phyloP scores from a whole-genome alignment of 345 rosid genomes.

The Sisymbrium irio region DNA sequence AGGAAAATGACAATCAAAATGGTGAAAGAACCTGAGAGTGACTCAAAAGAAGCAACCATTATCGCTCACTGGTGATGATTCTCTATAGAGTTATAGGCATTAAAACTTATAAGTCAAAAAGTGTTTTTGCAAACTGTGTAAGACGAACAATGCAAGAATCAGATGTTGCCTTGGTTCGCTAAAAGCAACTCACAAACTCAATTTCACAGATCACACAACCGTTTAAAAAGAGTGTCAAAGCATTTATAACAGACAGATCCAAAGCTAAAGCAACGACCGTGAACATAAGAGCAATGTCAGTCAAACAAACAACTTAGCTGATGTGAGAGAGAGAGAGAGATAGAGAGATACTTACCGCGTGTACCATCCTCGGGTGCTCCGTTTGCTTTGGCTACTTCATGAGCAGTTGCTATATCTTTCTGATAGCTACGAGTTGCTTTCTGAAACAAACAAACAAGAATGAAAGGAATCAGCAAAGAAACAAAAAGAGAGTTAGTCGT shows the following conservation, averaged over 20 bases:
- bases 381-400: constrained; percentile 61
- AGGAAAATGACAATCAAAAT: constrained; percentile 14
- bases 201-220: neutral
- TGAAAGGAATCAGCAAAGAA: too few species aligned
- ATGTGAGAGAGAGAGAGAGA: neutral
- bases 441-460: constrained; percentile 32
- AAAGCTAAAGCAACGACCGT: constrained; percentile 1
- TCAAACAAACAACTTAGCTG: neutral
- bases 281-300: neutral
- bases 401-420: constrained; percentile 67
- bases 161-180: neutral
- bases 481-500: too few species aligned
- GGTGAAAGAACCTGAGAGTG: constrained; percentile 30
- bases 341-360: constrained; percentile 45
- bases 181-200: neutral
- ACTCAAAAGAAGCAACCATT: constrained; percentile 28
- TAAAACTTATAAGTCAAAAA: constrained; percentile 23
- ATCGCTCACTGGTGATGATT: constrained; percentile 23
- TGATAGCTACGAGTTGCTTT: constrained; percentile 95
- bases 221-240: neutral
- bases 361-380: constrained; percentile 49
- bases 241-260: neutral
- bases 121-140: constrained; percentile 17
- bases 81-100: constrained; percentile 24
- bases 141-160: neutral